Percentiles rank a stretch among this genome's conserved stretches.
Conservation (phyloP, 2,329 filamentous ascomycete species). For the Paecilomyces sp. region DNA sequence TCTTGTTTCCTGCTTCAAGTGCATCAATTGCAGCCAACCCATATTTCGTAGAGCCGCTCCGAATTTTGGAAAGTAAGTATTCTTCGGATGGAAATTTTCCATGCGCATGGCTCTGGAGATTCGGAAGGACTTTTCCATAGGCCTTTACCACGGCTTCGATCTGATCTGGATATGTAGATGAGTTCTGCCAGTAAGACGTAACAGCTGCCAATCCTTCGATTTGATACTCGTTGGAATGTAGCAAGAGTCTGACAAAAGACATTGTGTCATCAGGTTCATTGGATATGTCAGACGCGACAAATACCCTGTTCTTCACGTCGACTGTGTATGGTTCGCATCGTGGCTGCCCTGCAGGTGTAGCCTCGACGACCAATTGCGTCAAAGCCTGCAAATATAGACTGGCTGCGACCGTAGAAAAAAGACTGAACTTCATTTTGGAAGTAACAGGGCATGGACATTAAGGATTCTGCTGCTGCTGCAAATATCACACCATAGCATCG, state of each 20-base stretch:
- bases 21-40: not conserved
- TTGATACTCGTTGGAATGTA: constrained; percentile 43
- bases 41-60: constrained; percentile 29
- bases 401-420: not conserved
- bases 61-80: not conserved
- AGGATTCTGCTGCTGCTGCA: not conserved
- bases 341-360: no score
- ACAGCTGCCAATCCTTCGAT: constrained; percentile 40
- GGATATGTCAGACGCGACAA: constrained; percentile 39
- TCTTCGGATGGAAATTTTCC: not conserved
- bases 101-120: not conserved
- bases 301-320: constrained; percentile 16
- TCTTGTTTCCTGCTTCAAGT: not conserved
- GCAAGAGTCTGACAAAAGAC: constrained; percentile 38
- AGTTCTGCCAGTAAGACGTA: constrained; percentile 42
- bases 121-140: constrained; percentile 28
- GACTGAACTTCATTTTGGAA: not conserved
- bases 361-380: not conserved
- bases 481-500: not conserved
- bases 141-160: constrained; percentile 40
- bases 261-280: constrained; percentile 43
- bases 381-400: not conserved
- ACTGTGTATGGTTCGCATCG: not conserved
- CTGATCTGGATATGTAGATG: constrained; percentile 34
- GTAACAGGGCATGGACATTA: not conserved